These are phyloP conservation scores for Scenedesmus sp. DNA, from an alignment of 163 green algal genomes.

Conservation along the genomic window DNA sequence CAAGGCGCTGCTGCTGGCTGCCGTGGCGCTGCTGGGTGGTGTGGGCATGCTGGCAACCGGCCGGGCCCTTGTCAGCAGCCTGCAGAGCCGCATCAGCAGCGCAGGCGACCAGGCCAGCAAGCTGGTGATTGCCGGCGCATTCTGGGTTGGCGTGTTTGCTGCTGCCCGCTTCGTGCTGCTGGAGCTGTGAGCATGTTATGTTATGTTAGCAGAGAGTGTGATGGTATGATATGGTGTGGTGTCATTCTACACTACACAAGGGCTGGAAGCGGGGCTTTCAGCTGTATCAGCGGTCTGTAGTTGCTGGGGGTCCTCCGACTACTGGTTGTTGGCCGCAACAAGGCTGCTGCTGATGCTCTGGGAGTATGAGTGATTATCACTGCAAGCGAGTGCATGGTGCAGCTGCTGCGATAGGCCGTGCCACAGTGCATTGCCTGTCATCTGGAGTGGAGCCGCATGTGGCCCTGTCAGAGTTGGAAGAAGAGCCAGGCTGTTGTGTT, in stretches of 20 bases:
- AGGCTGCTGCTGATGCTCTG: neutral
- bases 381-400: too few species aligned
- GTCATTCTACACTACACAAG: neutral
- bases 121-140: slow-evolving; percentile 45
- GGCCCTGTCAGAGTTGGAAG: too few species aligned
- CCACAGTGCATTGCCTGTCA: too few species aligned
- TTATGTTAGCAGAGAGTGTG: neutral
- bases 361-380: neutral
- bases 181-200: slow-evolving; percentile 45
- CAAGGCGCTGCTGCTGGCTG: slow-evolving; percentile 49
- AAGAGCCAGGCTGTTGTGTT: neutral
- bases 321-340: neutral
- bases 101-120: slow-evolving; percentile 38
- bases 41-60: slow-evolving; percentile 25
- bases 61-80: neutral
- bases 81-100: slow-evolving; percentile 28
- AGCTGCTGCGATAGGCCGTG: too few species aligned
- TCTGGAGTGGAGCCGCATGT: too few species aligned
- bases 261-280: neutral
- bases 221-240: neutral
- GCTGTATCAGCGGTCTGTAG: too few species aligned
- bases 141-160: slow-evolving; percentile 52
- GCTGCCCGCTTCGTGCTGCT: slow-evolving; percentile 49
- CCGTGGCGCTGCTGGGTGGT: slow-evolving; percentile 37
- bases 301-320: too few species aligned